Evolutionary conservation across 2,329 filamentous ascomycete genomes (phyloP).

Genomic region (Fusarium sp.): DNA sequence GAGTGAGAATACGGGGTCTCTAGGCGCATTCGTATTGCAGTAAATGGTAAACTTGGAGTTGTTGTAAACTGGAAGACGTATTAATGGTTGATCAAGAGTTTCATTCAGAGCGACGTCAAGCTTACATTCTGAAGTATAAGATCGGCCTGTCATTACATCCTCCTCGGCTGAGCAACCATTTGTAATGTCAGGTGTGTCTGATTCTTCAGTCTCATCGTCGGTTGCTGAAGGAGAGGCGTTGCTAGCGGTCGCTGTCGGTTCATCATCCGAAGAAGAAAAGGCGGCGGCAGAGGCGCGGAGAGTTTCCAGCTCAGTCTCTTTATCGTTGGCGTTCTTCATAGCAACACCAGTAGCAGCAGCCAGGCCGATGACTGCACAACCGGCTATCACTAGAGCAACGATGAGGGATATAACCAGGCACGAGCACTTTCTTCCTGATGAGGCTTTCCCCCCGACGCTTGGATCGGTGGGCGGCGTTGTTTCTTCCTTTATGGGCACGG

Average conservation of each 20-base stretch:
- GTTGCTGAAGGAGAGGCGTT: conserved; percentile 1
- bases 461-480: not conserved
- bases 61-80: conserved; percentile 48
- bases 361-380: conserved; percentile 54
- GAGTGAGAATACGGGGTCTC: conserved; percentile 51
- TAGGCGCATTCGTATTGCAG: conserved; percentile 55
- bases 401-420: conserved; percentile 53
- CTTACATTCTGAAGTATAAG: conserved; percentile 21
- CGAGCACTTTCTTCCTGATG: conserved; percentile 41
- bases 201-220: not conserved
- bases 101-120: too few relatives aligned
- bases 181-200: conserved; percentile 43
- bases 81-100: not conserved
- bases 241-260: not conserved
- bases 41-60: conserved; percentile 52
- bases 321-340: conserved; percentile 51
- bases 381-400: conserved; percentile 49
- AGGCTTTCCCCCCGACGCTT: not conserved
- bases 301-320: conserved; percentile 45
- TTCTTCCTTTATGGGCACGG: not conserved
- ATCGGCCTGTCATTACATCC: conserved; percentile 45
- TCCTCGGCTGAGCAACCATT: conserved; percentile 52
- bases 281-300: conserved; percentile 14
- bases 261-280: not conserved
- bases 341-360: conserved; percentile 57